Evolutionary conservation across 305 asterid genomes (phyloP), one percentile per base, ranked within the genome.

Genomic region (Solanum hybrid): DNA sequence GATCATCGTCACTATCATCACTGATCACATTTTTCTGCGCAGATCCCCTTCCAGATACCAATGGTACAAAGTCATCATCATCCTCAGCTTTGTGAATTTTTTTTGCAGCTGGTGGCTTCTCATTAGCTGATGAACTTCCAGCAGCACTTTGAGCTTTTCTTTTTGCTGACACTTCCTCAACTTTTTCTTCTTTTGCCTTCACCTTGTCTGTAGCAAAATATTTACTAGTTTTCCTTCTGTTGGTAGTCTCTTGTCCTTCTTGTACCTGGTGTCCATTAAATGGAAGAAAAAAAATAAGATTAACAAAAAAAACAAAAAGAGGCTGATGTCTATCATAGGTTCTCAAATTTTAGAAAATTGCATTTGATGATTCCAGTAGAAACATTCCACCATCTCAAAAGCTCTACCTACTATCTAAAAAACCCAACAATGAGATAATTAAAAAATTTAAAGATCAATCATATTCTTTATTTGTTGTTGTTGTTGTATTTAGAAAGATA

Each of bases 151-250:
- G 93, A 51, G 94, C 93, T 93, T 94, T 96, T 92, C 95, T 94
- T 91, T 94, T 94, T 17, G 90, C 89, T 89, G 97, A 80, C 51
- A 89, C 90, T 92, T 94, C 96, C 90, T 93, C 96, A 87, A 91
- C 92, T 92, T 89, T 93, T 90, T 92, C 98, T 88, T 93, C 95
- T 85, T 93, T 94, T 37, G 81, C 90, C 85, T 87, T 90, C 86
- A 92, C 92, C 71, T 87, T 94, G 42, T 95, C 95, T 75, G 94
- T 91, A 73, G 94, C 92, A 93, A 97, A 97, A 92, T 96, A 97
- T 93, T 96, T 97, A 90, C 99, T 97, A 38, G 98, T 96, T 94
- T 96, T 97, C 95, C 94, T 93, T 90, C 99, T 92, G 86, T 96
- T 92, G 27, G 96, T 87, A 92, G 94, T 93, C 92, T 95, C 98